These are phyloP conservation scores for Ophioceras dolichostomum DNA, from an alignment of 2,329 filamentous ascomycete genomes.

Conservation along the genomic window DNA sequence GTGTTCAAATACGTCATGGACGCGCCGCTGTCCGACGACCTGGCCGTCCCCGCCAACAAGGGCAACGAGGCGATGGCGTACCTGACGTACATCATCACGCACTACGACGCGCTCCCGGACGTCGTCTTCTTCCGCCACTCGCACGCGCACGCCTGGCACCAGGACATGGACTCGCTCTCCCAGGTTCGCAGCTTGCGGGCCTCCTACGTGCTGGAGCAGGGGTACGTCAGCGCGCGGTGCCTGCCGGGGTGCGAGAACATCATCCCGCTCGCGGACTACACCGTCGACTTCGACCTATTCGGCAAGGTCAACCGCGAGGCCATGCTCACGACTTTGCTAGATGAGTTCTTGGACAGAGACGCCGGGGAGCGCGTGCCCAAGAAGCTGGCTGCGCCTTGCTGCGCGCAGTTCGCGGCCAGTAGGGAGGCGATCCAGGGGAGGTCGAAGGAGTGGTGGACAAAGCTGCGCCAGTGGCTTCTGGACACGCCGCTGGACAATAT, in stretches of 20 bases:
- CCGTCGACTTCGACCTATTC: slow-evolving; percentile 4
- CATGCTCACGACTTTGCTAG: slow-evolving; percentile 10
- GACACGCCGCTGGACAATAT: slow-evolving; percentile 27
- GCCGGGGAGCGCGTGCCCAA: slow-evolving; percentile 16
- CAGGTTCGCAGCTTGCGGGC: slow-evolving; percentile 34
- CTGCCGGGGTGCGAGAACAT: slow-evolving; percentile 17
- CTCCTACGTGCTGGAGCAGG: slow-evolving; percentile 35
- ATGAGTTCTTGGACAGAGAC: slow-evolving; percentile 9
- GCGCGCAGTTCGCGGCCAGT: slow-evolving; percentile 41
- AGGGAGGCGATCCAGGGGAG: slow-evolving; percentile 25
- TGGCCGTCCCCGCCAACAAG: slow-evolving; percentile 14
- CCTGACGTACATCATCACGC: slow-evolving; percentile 48
- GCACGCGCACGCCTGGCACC: slow-evolving; percentile 43
- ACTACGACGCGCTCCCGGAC: slow-evolving; percentile 46
- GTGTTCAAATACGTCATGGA: slow-evolving; percentile 13
- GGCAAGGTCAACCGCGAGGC: slow-evolving; percentile 4
- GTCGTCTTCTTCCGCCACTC: slow-evolving; percentile 49
- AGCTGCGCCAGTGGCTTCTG: slow-evolving; percentile 33
- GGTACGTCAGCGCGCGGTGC: slow-evolving; percentile 50
- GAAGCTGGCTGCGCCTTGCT: slow-evolving; percentile 30
- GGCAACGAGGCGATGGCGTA: slow-evolving; percentile 52
- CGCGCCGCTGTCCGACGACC: slow-evolving; percentile 6
- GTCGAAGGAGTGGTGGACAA: slow-evolving; percentile 28
- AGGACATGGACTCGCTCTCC: slow-evolving; percentile 37
- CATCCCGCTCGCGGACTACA: slow-evolving; percentile 7